Evolutionary conservation across 2,329 filamentous ascomycete genomes (phyloP).

Genomic region (Ceratocystis colombiana): DNA sequence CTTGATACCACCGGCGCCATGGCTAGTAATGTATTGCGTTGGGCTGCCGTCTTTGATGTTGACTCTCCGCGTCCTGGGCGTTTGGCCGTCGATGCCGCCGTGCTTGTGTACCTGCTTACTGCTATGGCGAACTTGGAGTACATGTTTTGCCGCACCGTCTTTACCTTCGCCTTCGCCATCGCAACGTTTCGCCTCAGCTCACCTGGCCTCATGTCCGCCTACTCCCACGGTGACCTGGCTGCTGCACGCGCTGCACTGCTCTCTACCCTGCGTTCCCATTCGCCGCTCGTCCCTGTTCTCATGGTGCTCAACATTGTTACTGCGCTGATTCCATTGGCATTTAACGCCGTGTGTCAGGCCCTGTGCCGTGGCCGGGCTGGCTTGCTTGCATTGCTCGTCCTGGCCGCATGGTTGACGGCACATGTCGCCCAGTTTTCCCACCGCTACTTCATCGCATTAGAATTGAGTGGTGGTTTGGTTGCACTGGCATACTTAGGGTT

Average conservation of each 20-base stretch:
- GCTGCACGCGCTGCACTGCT: constrained; percentile 20
- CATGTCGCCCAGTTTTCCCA: constrained; percentile 30
- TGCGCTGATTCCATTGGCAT: constrained; percentile 26
- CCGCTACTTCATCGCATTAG: constrained; percentile 34
- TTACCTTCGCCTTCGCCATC: constrained; percentile 21
- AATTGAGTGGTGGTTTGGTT: constrained; percentile 33
- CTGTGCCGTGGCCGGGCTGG: constrained; percentile 18
- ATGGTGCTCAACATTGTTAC: constrained; percentile 28
- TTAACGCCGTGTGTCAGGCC: constrained; percentile 14
- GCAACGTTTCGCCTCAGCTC: constrained; percentile 22
- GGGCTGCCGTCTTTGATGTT: constrained; percentile 24
- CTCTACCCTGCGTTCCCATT: constrained; percentile 22
- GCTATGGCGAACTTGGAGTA: constrained; percentile 25
- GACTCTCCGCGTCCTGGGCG: constrained; percentile 24
- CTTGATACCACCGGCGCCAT: constrained; percentile 22
- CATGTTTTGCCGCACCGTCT: constrained; percentile 22
- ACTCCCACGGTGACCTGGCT: constrained; percentile 21
- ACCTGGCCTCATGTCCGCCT: constrained; percentile 20
- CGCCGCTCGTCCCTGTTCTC: constrained; percentile 23
- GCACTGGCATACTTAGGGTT: constrained; percentile 29
- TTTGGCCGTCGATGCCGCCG: constrained; percentile 20
- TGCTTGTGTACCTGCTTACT: constrained; percentile 23
- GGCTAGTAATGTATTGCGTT: constrained; percentile 23
- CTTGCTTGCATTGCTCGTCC: constrained; percentile 23
- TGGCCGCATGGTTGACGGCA: constrained; percentile 27